Evolutionary conservation across 768 basidiomycete genomes (phyloP), one percentile per base, ranked within the genome.

Genomic region (Tremella fuciformis): DNA sequence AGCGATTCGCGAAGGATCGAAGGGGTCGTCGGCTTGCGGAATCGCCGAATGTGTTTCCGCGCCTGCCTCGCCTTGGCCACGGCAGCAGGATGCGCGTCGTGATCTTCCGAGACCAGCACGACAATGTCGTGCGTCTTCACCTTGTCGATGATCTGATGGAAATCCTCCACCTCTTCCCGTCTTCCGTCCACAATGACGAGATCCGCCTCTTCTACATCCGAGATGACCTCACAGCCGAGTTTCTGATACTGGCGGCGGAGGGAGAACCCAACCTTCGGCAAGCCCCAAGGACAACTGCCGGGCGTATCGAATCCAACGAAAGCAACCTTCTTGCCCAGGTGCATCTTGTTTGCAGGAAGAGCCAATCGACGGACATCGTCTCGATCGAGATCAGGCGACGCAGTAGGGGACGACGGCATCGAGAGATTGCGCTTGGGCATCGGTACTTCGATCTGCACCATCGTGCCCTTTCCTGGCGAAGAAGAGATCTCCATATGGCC

Each of bases 401-500:
- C 29, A n/a, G 51, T 46, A 4, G 59, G 47, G 13, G 44, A 50
- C 4, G 53, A 29, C 3, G 64, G 59, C 16, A 59, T 48, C 0
- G 55, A 40, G 0, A 55, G 22, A 0, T 48, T 38, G 47, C 65
- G 58, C 0, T 60, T 26, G 1, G 66, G 69, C 4, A 74, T 40
- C 0, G 71, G 67, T 0, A 75, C 71, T 37, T 75, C 69, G 24
- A 75, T 58, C 15, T 66, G 54, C 13, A 75, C 74, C 3, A 59
- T 66, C 25, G 65, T 66, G 4, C 72, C 74, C 21, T 49, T 44
- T 1, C 74, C 71, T 8, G 63, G 64, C 4, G 63, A 59, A 1
- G 74, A 75, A 8, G 44, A 55, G 25, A 75, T 69, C 40, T 73
- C 69, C 67, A 75, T 75, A 16, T 66, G 53, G 18, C 74, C 74